Base-by-base conservation (phyloP, 805 yeast species). In the Wickerhamomyces bisporus region DNA sequence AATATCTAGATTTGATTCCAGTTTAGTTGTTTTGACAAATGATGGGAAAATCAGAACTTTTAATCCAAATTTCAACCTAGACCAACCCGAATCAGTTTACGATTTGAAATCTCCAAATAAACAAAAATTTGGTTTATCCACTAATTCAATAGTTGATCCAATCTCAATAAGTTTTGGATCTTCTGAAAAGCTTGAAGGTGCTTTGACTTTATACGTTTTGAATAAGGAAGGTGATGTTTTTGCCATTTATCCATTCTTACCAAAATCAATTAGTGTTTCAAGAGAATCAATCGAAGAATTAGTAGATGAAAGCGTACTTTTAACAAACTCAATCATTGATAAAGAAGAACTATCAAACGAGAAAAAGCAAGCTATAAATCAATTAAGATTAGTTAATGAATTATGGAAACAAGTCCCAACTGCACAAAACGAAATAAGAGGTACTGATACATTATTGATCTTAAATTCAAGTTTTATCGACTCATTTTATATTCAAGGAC, bases 201-300 rank as follows among this genome's bases (percentile, higher is more conserved):
- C 68, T 3, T 49, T 81, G 36, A 70, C 84, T 0, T 58, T 83
- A 16, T 77, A 72, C 48, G 52, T 80, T 8, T 48, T 77, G 36
- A 70, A 71, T 9, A 52, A 60, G 9, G 82, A 77, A 37, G 78
- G 81, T 12, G 85, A 82, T 44, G 42, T 84, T 1, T 80, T 70
- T 49, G 63, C 72, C 1, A 59, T 83, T 3, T 76, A 71, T 44
- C 93, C 93, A n/a, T 80, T 79, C 53, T 49, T 74, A 16, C 86
- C 89, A 0, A 42, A 54, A 1, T 55, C 63, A 19, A 47, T 77
- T 20, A 55, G 66, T 1, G 63, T 68, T n/a, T 36, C 68, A 1
- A 44, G 53, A 26, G 41, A 49, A 2, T 58, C 62, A 48, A 36
- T 65, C 5, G 57, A 58, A 39, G 50, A 45, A 4, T 36, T 61